A percentile compares a stretch with the other conserved stretches of the same genome.
These are phyloP conservation scores for Rhynchospora breviuscula DNA, from an alignment of 176 grass and related monocot genomes.

Conservation along the genomic window DNA sequence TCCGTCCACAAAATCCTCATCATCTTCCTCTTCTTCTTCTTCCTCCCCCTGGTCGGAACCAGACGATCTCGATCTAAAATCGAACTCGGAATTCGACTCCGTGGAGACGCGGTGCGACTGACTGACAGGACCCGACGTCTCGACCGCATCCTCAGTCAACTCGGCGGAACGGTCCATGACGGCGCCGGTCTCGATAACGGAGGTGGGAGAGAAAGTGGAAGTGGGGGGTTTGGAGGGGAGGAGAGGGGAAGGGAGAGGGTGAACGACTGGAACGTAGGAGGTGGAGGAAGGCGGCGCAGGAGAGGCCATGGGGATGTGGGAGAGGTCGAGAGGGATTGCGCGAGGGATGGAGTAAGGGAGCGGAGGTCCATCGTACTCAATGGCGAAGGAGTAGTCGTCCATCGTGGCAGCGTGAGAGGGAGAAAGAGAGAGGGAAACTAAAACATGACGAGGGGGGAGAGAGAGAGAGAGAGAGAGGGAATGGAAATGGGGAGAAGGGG, in stretches of 20 bases:
- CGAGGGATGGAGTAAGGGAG: conserved; percentile 71
- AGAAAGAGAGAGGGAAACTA: conserved; percentile 42
- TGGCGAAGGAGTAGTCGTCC: conserved; percentile 69
- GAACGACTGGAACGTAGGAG: conserved; percentile 67
- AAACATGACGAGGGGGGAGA: conserved; percentile 28
- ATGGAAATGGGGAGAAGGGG: neutral
- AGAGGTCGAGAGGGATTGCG: conserved; percentile 77
- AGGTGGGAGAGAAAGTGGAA: conserved; percentile 52
- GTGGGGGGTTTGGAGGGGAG: conserved; percentile 34
- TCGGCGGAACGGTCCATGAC: conserved; percentile 68
- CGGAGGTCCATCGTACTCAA: conserved; percentile 86
- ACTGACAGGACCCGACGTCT: neutral
- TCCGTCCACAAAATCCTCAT: conserved; percentile 5
- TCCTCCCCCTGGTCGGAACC: conserved; percentile 22
- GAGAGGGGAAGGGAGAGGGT: conserved; percentile 53
- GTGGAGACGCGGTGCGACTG: conserved; percentile 23
- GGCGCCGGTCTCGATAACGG: conserved; percentile 78
- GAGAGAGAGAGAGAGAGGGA: neutral
- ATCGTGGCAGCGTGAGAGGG: conserved; percentile 27
- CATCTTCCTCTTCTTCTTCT: conserved; percentile 18
- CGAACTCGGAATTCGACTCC: conserved; percentile 35
- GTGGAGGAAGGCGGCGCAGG: conserved; percentile 29
- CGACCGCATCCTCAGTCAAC: conserved; percentile 33
- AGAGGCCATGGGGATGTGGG: conserved; percentile 70
- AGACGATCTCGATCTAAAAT: conserved; percentile 45